A percentile compares a stretch with the other conserved stretches of the same genome.
These are phyloP conservation scores for Boletus smithii DNA, from an alignment of 1,284 basidiomycete species.

Conservation along the genomic window DNA sequence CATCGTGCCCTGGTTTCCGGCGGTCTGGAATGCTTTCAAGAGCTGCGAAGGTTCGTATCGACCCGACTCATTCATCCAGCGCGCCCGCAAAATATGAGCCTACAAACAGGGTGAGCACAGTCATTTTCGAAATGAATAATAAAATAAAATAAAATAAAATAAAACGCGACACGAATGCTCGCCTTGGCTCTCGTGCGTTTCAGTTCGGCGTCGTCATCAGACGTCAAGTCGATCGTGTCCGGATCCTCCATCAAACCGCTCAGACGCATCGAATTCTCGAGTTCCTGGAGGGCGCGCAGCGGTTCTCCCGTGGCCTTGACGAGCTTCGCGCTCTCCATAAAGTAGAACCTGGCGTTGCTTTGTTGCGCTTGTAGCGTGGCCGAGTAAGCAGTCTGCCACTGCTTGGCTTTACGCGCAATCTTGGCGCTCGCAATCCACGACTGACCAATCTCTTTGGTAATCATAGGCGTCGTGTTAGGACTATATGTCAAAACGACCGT, in stretches of 20 bases:
- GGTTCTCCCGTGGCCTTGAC: constrained; percentile 79
- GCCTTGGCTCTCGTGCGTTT: constrained; percentile 73
- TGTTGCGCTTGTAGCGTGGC: constrained; percentile 90
- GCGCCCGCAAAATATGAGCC: constrained; percentile 85
- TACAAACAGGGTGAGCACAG: constrained; percentile 33
- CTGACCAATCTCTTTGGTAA: constrained; percentile 67
- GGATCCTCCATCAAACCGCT: constrained; percentile 41
- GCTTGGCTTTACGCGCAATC: constrained; percentile 92
- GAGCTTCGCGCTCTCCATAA: constrained; percentile 91
- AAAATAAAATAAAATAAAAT: too few species aligned
- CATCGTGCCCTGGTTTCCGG: constrained; percentile 39
- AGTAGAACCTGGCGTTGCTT: constrained; percentile 73
- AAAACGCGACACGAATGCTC: constrained; percentile 15
- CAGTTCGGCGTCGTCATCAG: constrained; percentile 46
- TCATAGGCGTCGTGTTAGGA: constrained; percentile 33
- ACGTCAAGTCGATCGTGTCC: constrained; percentile 55
- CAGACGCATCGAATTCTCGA: constrained; percentile 74
- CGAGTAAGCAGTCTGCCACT: constrained; percentile 96
- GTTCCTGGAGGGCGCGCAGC: constrained; percentile 83
- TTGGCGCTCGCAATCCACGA: constrained; percentile 94
- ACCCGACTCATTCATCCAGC: constrained; percentile 92
- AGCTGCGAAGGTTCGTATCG: constrained; percentile 65
- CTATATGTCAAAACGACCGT: constrained; percentile 16
- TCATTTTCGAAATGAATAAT: neutral
- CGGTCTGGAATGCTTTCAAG: constrained; percentile 24